phyloP scores from a whole-genome alignment of 2,329 filamentous ascomycete genomes.

The Kalmusia sp. region DNA sequence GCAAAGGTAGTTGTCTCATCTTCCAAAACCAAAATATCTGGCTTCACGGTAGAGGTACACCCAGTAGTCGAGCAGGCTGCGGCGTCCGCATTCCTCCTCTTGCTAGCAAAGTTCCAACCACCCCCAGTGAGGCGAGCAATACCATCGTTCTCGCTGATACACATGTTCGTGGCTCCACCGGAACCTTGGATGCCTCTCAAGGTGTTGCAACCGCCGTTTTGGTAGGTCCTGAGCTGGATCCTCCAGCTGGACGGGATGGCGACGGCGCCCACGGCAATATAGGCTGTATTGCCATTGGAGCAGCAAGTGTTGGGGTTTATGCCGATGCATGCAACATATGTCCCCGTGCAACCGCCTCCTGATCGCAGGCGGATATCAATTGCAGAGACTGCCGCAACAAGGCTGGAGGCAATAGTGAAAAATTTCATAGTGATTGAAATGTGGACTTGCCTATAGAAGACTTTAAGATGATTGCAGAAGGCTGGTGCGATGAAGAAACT shows the following conservation, averaged over 20 bases:
- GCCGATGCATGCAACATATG: not conserved
- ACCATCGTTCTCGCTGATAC: not conserved
- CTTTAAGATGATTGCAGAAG: too few relatives aligned
- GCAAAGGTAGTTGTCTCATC: not conserved
- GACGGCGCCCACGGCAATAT: not conserved
- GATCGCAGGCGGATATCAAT: not conserved
- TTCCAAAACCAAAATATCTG: not conserved
- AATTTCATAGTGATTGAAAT: not conserved
- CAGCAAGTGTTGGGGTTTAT: not conserved
- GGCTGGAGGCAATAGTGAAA: not conserved
- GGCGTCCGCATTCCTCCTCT: not conserved
- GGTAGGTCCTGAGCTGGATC: not conserved
- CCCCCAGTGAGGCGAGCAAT: not conserved
- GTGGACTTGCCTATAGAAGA: too few relatives aligned
- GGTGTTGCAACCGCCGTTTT: not conserved
- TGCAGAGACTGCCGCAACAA: not conserved
- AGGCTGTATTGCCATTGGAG: not conserved
- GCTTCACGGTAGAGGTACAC: not conserved
- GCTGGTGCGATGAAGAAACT: not conserved
- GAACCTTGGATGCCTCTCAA: not conserved
- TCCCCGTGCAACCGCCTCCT: not conserved
- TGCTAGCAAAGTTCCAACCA: not conserved
- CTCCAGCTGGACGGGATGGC: not conserved
- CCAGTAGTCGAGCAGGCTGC: not conserved
- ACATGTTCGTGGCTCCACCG: not conserved